Evolutionary conservation across 352 stramenopile species (phyloP).

Genomic region (Phytophthora kernoviae): DNA sequence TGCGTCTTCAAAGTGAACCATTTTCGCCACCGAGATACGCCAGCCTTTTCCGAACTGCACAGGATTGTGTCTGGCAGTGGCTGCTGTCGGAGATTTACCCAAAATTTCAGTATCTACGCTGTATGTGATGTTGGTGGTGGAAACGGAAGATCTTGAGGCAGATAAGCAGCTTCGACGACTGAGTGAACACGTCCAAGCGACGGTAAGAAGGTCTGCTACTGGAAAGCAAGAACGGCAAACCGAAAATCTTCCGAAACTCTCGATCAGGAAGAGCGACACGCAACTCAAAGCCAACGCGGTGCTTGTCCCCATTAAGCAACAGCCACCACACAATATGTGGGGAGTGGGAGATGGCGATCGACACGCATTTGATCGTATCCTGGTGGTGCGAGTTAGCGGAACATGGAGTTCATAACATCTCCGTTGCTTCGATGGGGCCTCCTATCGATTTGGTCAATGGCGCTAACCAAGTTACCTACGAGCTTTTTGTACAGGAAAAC

Average conservation of each 20-base stretch:
- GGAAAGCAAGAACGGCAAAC: slow-evolving; percentile 27
- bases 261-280: slow-evolving; percentile 17
- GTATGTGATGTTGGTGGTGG: slow-evolving; percentile 73
- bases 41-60: slow-evolving; percentile 67
- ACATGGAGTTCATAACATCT: slow-evolving; percentile 29
- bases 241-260: slow-evolving; percentile 14
- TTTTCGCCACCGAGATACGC: slow-evolving; percentile 77
- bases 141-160: slow-evolving; percentile 71
- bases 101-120: slow-evolving; percentile 57
- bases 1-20: slow-evolving; percentile 73
- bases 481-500: slow-evolving; percentile 36
- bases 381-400: slow-evolving; percentile 18
- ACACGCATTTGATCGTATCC: slow-evolving; percentile 10
- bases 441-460: not conserved
- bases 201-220: slow-evolving; percentile 41
- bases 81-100: slow-evolving; percentile 66
- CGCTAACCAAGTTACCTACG: slow-evolving; percentile 7
- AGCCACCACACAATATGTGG: slow-evolving; percentile 6
- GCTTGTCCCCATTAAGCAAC: slow-evolving; percentile 25
- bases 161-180: slow-evolving; percentile 64
- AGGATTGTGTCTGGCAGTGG: slow-evolving; percentile 79
- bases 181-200: slow-evolving; percentile 63
- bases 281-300: slow-evolving; percentile 33
- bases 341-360: slow-evolving; percentile 11
- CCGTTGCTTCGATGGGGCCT: slow-evolving; percentile 20